Percentiles rank a stretch among this genome's conserved stretches.
These are phyloP conservation scores for Rugonectria rugulosa DNA, from an alignment of 2,329 filamentous ascomycete species.

Conservation along the genomic window DNA sequence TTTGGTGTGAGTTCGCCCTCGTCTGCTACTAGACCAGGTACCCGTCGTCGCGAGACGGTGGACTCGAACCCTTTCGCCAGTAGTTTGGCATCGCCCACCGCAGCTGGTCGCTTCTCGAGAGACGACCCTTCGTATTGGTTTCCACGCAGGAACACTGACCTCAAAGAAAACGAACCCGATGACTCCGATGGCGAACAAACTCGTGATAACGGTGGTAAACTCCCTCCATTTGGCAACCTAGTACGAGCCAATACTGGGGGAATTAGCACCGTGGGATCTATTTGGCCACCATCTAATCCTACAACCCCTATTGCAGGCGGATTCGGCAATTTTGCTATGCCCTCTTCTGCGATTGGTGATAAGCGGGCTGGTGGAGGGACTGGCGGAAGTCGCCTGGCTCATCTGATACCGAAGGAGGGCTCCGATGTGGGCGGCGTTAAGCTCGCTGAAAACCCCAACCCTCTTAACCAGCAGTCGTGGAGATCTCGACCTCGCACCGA, in stretches of 20 bases:
- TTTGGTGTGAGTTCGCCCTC: slow-evolving; percentile 80
- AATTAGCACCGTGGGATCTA: slow-evolving; percentile 53
- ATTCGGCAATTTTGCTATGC: slow-evolving; percentile 89
- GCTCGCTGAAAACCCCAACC: slow-evolving; percentile 56
- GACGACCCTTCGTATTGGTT: slow-evolving; percentile 70
- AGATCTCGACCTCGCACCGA: slow-evolving; percentile 71
- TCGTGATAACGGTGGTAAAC: slow-evolving; percentile 42
- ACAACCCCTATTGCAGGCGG: slow-evolving; percentile 74
- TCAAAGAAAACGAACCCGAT: slow-evolving; percentile 63
- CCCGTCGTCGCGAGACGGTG: slow-evolving; percentile 81
- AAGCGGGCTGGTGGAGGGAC: slow-evolving; percentile 78
- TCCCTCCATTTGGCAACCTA: slow-evolving; percentile 53
- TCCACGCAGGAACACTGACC: slow-evolving; percentile 60
- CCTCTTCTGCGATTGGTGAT: slow-evolving; percentile 66
- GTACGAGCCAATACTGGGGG: slow-evolving; percentile 63
- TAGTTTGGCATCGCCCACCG: slow-evolving; percentile 67
- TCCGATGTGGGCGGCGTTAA: slow-evolving; percentile 67
- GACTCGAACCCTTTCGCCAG: slow-evolving; percentile 71
- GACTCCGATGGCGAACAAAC: slow-evolving; percentile 54
- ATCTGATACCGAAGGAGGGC: slow-evolving; percentile 81
- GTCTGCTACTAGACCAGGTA: slow-evolving; percentile 72
- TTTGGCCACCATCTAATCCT: slow-evolving; percentile 58
- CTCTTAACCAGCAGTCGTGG: slow-evolving; percentile 58
- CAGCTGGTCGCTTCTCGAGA: slow-evolving; percentile 64
- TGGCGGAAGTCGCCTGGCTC: slow-evolving; percentile 85